phyloP scores from a whole-genome alignment of 257 asterid species.

The Galeopsis tetrahit region DNA sequence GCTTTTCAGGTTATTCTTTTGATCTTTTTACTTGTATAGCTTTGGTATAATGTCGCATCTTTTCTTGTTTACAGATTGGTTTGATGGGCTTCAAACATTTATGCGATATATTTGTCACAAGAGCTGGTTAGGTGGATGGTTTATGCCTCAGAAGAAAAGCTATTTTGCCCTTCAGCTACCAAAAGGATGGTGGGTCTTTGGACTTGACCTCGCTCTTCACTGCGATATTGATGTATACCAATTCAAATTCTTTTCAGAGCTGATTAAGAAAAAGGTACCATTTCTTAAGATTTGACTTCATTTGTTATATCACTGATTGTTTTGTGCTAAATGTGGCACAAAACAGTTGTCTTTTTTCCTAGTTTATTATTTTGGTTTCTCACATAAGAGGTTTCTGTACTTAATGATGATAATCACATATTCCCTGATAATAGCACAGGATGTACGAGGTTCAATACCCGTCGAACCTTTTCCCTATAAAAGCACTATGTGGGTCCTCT shows the following conservation, averaged over 20 bases:
- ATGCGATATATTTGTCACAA: conserved; percentile 98
- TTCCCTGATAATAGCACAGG: background rate
- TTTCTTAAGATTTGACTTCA: conserved; percentile 21
- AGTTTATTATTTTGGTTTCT: background rate
- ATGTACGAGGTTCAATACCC: background rate
- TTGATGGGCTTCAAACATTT: conserved; percentile 98
- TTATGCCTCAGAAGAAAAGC: conserved; percentile 99
- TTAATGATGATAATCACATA: background rate
- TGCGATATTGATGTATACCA: conserved; percentile 92
- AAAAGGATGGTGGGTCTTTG: conserved; percentile 98
- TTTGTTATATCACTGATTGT: background rate
- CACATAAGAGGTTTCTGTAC: background rate
- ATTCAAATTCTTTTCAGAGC: conserved; percentile 90
- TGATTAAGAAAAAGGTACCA: conserved; percentile 81
- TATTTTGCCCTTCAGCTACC: conserved; percentile 98
- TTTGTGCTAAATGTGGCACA: conserved; percentile 6
- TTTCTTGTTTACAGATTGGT: conserved; percentile 76
- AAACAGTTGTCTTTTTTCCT: background rate
- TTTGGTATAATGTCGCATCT: conserved; percentile 25
- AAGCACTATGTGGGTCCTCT: no score
- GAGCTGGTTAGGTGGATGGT: conserved; percentile 99
- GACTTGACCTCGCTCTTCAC: conserved; percentile 97
- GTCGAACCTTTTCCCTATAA: no score
- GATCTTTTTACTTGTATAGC: conserved; percentile 21
- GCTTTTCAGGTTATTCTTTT: conserved; percentile 1